These are phyloP conservation scores for Fremontodendron californicum DNA, from an alignment of 345 rosid genomes.

Conservation along the genomic window DNA sequence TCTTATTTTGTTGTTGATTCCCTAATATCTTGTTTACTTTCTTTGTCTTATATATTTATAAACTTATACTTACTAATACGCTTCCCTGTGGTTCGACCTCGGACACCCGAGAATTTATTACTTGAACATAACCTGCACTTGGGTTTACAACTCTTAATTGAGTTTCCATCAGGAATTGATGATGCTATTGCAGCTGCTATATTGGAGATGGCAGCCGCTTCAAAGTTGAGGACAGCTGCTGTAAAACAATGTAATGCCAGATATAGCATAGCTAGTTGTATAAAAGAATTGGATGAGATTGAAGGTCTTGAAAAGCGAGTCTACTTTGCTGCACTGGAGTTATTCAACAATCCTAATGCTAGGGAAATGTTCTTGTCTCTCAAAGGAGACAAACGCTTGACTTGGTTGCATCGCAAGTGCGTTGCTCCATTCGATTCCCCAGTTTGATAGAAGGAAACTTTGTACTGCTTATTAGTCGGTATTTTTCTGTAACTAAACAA, in stretches of 20 bases:
- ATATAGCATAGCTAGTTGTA: conserved; percentile 47
- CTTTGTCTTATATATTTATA: too few species aligned
- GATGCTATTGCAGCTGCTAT: conserved; percentile 55
- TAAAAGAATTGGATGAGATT: conserved; percentile 40
- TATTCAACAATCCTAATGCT: conserved; percentile 40
- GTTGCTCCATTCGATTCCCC: conserved; percentile 3
- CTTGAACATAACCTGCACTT: too few species aligned
- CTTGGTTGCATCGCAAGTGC: conserved; percentile 51
- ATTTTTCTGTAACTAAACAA: not conserved
- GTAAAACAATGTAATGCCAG: conserved; percentile 24
- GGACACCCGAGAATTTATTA: too few species aligned
- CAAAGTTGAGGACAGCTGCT: conserved; percentile 40
- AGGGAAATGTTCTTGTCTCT: conserved; percentile 58
- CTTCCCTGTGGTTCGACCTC: too few species aligned
- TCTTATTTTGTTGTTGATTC: too few species aligned
- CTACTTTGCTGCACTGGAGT: conserved; percentile 47
- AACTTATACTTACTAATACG: too few species aligned
- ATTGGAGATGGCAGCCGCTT: conserved; percentile 55
- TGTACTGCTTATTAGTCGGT: not conserved
- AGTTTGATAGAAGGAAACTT: not conserved
- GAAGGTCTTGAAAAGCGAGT: conserved; percentile 35
- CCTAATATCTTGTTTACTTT: too few species aligned
- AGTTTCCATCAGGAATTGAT: too few species aligned
- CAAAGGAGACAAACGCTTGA: conserved; percentile 32
- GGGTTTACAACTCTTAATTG: too few species aligned